Evolutionary conservation across 23 red algal species (phyloP), one percentile per base, ranked within the genome.

Genomic region (Gracilaria caudata): DNA sequence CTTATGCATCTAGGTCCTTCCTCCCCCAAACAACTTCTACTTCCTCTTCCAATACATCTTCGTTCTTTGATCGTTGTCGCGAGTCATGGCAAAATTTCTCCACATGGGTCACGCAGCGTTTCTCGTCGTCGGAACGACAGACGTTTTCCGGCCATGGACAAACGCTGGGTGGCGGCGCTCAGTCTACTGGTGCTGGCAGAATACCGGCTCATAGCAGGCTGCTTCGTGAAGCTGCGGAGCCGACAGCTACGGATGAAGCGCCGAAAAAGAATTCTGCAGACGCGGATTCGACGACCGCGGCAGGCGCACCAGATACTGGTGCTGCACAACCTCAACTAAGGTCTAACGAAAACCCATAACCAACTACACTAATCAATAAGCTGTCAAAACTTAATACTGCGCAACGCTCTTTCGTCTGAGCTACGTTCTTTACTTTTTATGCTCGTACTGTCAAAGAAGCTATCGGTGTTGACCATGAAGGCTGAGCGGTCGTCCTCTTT

Each of bases 161-260:
- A 0, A 53, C 82, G 16, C 63, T 74, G 0, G 65, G 82, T 17
- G 65, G 32, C 13, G 65, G 17, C 21, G 37, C 40, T 14, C 63
- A 7, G 43, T 54, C 82, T 49, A 9, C 63, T 3, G 26, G 45
- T 6, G 39, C 20, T 30, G 81, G 38, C 12, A 33, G 61, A 19
- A 64, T 86, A 40, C 82, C 82, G 40, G 24, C 70, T 3, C 70
- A 75, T 19, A 75, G 70, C 19, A 75, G 70, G 19, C 23, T 83
- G 79, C 38, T 83, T 3, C 79, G 63, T 3, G 29, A 66, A 16
- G 20, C 70, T 75, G 21, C 65, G 1, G 35, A 71, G 37, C 7
- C 34, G 16, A 7, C 0, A 36, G 9, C 65, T 71, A 39, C 65
- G 19, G 1, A 32, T 1, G 49, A 53, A 13, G 49, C 49, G 49